Base-by-base conservation (phyloP, 2,329 filamentous ascomycete genomes). In the Fusarium sp. region DNA sequence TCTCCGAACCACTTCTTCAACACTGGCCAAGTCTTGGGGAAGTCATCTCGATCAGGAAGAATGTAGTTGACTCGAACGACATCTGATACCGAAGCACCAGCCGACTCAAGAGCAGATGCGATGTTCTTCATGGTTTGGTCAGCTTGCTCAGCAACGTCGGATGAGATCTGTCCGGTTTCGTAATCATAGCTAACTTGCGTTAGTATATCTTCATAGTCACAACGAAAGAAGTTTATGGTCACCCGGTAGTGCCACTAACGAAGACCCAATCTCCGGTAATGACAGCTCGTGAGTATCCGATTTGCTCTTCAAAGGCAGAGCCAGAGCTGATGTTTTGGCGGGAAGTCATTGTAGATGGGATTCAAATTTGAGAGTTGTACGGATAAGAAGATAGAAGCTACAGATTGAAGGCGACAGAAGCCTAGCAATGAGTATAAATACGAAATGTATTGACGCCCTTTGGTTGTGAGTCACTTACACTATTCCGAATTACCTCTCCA, bases 191-290 rank as follows among this genome's bases (percentile, higher is more conserved):
- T 86, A 41, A 16, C 7, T 7, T n/a, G 5, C 8, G 32, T 65
- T 27, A 74, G 12, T 6, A 32, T 9, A 7, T 20, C 4, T 7
- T 10, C 11, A 5, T n/a, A 10, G 2, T 4, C 20, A 49, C 21
- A 46, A 6, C 2, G 58, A 1, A n/a, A 6, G 27, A 4, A 16
- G 4, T 3, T 25, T 6, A 23, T 10, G 7, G 5, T 55, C 71
- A 85, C 85, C 86, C 86, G 4, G 86, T 88, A 40, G 85, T 87
- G 1, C 86, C 86, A 4, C 86, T 87, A 6, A 88, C 84, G 59
- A 87, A 83, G 13, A 87, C 76, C 80, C 83, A 84, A 40, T 84
- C 83, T 13, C 83, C 85, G 2, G 80, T 77, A 20, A 86, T 80
- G 5, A 88, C 84, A 37, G 85, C 86, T 50, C 86, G 81, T 30